Evolutionary conservation across 257 asterid genomes (phyloP), one percentile per base, ranked within the genome.

Genomic region (Cynanchum wilfordii): DNA sequence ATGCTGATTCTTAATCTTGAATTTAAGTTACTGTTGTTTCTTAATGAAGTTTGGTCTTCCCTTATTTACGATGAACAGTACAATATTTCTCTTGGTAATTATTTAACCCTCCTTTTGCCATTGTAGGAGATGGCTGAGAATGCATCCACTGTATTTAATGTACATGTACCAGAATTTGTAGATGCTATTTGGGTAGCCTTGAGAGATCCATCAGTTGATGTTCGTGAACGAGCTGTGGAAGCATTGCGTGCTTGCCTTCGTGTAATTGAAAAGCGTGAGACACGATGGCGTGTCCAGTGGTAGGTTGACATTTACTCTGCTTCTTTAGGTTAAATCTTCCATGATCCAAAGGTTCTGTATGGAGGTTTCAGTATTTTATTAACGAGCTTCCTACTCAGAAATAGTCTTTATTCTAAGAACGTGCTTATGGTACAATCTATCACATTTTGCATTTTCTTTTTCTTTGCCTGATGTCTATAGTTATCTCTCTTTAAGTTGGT

Each of bases 231-330:
- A 62, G 97, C 98, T 60, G 99, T 95, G 78, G 96, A 89, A 86
- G 98, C 99, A 74, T 85, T 95, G 82, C 99, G 99, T 51, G 98
- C 99, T 79, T 92, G 99, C 74, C 96, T 95, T 52, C 83, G 92
- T 71, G 98, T 92, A 72, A 95, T 90, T 80, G 99, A 95, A 87
- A 95, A 92, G 83, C 99, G 99, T 10, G 98, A 95, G 81, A 95
- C 99, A 3, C 90, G 99, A 63, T 95, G 99, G 99, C 99, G 99
- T 75, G 98, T 95, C 63, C 98, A 95, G 82, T 95, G 99, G 99
- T 94, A 83, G 81, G 89, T 72, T 70, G 55, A 74, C 17, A 30
- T 69, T 68, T 76, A 80, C 22, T 16, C 36, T 13, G 52, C 36
- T 7, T 45, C 67, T 10, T 42, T 59, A 49, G 56, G 9, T 42